Conservation (phyloP, 108 stramenopile genomes). For the Nitzschia sp. region DNA sequence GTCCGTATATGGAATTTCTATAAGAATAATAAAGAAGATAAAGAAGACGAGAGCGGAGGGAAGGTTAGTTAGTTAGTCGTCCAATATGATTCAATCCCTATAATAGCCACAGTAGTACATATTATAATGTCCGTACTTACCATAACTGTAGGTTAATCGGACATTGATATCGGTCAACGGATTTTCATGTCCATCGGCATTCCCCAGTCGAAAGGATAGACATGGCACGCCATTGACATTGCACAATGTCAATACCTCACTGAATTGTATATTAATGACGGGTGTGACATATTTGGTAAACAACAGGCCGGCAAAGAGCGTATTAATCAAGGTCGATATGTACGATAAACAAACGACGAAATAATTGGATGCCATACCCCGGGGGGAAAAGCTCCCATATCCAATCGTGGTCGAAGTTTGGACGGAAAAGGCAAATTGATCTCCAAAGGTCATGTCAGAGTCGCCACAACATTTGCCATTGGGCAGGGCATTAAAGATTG, state of each 20-base stretch:
- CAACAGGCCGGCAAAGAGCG: constrained; percentile 25
- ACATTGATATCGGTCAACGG: constrained; percentile 30
- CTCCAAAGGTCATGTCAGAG: constrained; percentile 1
- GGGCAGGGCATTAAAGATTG: constrained; percentile 9
- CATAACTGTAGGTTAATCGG: constrained; percentile 21
- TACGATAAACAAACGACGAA: constrained; percentile 14
- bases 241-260: constrained; percentile 21
- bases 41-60: no score
- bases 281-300: constrained; percentile 31
- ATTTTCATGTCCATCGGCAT: constrained; percentile 30
- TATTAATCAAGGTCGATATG: constrained; percentile 10
- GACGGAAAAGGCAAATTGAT: constrained; percentile 20
- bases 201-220: constrained; percentile 25
- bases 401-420: constrained; percentile 34
- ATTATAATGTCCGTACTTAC: no score
- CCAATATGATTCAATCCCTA: no score
- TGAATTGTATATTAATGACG: constrained; percentile 24
- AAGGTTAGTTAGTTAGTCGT: no score
- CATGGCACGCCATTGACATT: constrained; percentile 34
- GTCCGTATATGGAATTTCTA: constrained; percentile 28
- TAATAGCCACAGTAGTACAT: no score
- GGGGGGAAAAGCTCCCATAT: constrained; percentile 12
- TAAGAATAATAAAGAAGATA: no score
- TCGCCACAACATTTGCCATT: constrained; percentile 16
- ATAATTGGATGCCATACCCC: neutral